These are phyloP conservation scores for Fragaria iinumae DNA, from an alignment of 306 rosid species.

Conservation along the genomic window DNA sequence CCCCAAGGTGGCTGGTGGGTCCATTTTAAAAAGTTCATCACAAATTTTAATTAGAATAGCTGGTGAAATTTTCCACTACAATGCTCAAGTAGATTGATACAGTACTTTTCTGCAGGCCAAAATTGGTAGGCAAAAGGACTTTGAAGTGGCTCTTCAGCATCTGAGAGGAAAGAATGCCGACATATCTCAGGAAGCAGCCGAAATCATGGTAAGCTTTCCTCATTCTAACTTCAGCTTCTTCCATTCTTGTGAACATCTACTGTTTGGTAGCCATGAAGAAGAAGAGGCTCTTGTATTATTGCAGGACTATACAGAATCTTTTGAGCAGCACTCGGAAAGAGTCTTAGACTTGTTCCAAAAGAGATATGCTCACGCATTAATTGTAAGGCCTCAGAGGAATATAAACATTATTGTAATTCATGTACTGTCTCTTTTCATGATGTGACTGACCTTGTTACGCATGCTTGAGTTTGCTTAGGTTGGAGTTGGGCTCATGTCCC, in stretches of 20 bases:
- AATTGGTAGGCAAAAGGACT: constrained; percentile 25
- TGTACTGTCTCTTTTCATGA: neutral
- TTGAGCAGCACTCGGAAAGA: constrained; percentile 21
- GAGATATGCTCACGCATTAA: constrained; percentile 26
- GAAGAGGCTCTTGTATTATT: neutral
- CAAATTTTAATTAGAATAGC: neutral
- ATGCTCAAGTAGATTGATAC: neutral
- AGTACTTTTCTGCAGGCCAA: constrained; percentile 31
- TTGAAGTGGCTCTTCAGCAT: constrained; percentile 30
- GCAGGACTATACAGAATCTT: constrained; percentile 28
- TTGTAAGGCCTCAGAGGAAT: constrained; percentile 22
- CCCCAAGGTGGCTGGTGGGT: constrained; percentile 45
- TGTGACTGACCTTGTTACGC: neutral
- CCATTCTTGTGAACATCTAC: too few species aligned
- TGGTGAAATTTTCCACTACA: neutral
- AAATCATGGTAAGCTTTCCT: constrained; percentile 34
- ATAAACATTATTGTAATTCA: neutral
- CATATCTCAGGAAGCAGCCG: too few species aligned
- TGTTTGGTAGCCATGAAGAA: neutral
- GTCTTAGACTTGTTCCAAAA: constrained; percentile 36
- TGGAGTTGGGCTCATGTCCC: constrained; percentile 40
- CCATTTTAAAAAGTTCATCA: too few species aligned
- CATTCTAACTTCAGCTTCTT: neutral
- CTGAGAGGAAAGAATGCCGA: constrained; percentile 35
- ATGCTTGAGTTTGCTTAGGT: constrained; percentile 14